A percentile compares a stretch with the other conserved stretches of the same genome.
Conservation (phyloP, 2,329 filamentous ascomycete species). For the Venturia effusa region DNA sequence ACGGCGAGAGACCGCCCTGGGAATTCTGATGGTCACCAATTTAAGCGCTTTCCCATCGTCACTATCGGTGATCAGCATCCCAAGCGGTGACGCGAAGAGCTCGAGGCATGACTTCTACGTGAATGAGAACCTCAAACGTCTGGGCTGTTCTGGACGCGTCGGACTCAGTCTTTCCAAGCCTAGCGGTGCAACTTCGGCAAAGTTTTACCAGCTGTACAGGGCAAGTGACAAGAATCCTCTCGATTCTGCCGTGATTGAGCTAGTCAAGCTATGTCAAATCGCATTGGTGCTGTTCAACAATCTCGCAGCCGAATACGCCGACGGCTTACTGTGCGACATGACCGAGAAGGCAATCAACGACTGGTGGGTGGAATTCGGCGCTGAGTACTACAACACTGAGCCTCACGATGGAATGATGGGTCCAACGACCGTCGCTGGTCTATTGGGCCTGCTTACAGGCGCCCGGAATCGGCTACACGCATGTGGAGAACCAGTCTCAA, state of each 20-base stretch:
- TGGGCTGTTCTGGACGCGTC: slow-evolving; percentile 84
- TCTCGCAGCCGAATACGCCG: slow-evolving; percentile 77
- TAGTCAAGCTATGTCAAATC: slow-evolving; percentile 84
- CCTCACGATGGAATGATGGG: slow-evolving; percentile 87
- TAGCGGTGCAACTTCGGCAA: slow-evolving; percentile 71
- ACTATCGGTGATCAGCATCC: slow-evolving; percentile 81
- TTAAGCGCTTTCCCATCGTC: slow-evolving; percentile 85
- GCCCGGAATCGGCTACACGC: slow-evolving; percentile 82
- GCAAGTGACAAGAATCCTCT: slow-evolving; percentile 75
- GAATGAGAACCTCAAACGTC: slow-evolving; percentile 84
- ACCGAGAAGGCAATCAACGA: slow-evolving; percentile 84
- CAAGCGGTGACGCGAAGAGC: slow-evolving; percentile 71
- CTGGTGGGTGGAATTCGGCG: slow-evolving; percentile 93
- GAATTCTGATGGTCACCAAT: slow-evolving; percentile 88
- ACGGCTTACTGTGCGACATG: slow-evolving; percentile 84
- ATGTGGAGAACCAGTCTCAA: slow-evolving; percentile 70
- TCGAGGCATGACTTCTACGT: slow-evolving; percentile 81
- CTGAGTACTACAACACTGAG: slow-evolving; percentile 84
- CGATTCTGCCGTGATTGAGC: slow-evolving; percentile 68
- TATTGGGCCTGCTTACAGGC: slow-evolving; percentile 81
- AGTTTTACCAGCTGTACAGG: slow-evolving; percentile 84
- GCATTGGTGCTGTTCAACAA: slow-evolving; percentile 82
- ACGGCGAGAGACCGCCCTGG: slow-evolving; percentile 68
- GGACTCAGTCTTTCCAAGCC: slow-evolving; percentile 73
- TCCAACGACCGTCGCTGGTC: slow-evolving; percentile 77